Evolutionary conservation across 148 eudicot genomes (phyloP).

Genomic region (Spergularia marina): DNA sequence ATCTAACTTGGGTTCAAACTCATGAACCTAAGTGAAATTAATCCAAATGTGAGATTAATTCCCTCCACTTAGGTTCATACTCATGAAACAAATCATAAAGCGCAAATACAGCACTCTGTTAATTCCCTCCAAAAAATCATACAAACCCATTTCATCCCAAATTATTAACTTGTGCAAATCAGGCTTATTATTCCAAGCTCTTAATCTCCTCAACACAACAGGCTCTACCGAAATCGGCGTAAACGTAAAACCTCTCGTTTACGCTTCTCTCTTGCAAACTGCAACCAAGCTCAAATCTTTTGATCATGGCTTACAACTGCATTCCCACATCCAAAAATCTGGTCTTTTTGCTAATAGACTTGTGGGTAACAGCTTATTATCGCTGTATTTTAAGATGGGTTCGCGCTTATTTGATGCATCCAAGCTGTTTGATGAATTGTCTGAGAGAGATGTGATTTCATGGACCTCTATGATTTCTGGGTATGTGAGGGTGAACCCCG

Average conservation of each 20-base stretch:
- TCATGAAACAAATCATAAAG: not conserved
- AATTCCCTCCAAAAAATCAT: not conserved
- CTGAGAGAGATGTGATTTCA: slow-evolving; percentile 64
- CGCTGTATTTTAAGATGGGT: slow-evolving; percentile 65
- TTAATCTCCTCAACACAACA: slow-evolving; percentile 38
- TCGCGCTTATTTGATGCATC: slow-evolving; percentile 35
- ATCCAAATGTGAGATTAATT: too few species aligned
- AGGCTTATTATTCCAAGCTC: slow-evolving; percentile 44
- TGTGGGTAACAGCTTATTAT: slow-evolving; percentile 72
- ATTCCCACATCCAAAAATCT: slow-evolving; percentile 52
- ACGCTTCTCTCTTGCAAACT: slow-evolving; percentile 63
- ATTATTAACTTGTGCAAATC: slow-evolving; percentile 52
- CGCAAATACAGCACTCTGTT: not conserved
- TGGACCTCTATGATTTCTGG: slow-evolving; percentile 86
- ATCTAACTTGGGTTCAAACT: too few species aligned
- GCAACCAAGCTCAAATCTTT: slow-evolving; percentile 46
- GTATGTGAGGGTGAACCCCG: slow-evolving; percentile 46
- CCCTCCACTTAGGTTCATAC: too few species aligned
- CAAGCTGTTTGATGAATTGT: slow-evolving; percentile 49
- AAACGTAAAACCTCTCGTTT: slow-evolving; percentile 47
- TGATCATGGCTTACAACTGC: slow-evolving; percentile 59
- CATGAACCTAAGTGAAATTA: too few species aligned
- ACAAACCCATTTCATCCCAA: slow-evolving; percentile 28
- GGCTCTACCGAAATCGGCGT: slow-evolving; percentile 22
- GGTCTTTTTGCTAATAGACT: slow-evolving; percentile 53